Evolutionary conservation across 2,329 filamentous ascomycete genomes (phyloP), one percentile per base, ranked within the genome.

Genomic region (Grosmannia clavigera): DNA sequence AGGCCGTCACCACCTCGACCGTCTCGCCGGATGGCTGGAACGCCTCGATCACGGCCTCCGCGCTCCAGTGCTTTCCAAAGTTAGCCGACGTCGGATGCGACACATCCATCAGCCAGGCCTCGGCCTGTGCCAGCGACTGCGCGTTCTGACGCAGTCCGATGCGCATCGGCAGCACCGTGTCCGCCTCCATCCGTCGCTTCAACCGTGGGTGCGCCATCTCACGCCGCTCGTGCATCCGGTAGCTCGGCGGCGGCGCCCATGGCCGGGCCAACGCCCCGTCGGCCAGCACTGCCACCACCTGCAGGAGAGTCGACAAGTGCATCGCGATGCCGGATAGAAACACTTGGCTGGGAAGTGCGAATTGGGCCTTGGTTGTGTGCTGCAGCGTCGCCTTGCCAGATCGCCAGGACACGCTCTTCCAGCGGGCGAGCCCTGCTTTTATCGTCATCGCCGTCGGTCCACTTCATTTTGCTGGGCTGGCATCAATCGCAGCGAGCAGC

Each of bases 21-120:
- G 68, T 68, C 27, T 69, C 66, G 51, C 65, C 60, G n/a, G 65
- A 50, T 3, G 72, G 73, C 52, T 69, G 67, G 59, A 74, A 74
- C 58, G 70, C 66, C 22, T 73, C 68, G 55, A 68, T 65, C 29
- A 74, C 69, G 57, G 73, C 68, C 16, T 70, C 66, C 3, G 67
- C 59, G 11, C 66, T 70, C 68, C 70, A 71, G 62, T 74, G 69
- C 59, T 74, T 69, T 22, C 70, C 72, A 60, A 70, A 74, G 27
- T 70, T 69, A 5, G 62, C 29, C 3, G 67, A 68, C 7, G 61
- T 59, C 2, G 67, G 66, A 48, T 66, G 62, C 29, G 67, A 61
- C 22, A 61, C 46, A 5, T 61, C 60, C 60, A 59, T 57, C n/a
- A 61, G 57, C 57, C 53, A 57, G 27, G 29, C 27, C 27, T 61